These are phyloP conservation scores for Coemansia sp. DNA, from an alignment of 192 early-diverging fungal genomes.

Conservation along the genomic window DNA sequence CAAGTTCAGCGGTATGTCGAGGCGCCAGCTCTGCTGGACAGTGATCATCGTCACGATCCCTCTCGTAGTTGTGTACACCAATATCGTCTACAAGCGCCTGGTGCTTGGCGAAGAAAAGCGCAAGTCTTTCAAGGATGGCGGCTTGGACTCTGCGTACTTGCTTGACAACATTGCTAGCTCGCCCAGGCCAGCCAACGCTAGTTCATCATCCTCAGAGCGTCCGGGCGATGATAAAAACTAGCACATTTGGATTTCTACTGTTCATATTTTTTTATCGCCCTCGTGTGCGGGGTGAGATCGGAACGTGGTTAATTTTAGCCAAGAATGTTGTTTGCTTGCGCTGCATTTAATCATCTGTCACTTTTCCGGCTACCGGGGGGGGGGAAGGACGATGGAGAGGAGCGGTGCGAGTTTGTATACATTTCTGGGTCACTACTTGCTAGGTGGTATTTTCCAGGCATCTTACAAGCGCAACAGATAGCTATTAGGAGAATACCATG, in stretches of 20 bases:
- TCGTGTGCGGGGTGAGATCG: not conserved
- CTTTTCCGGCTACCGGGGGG: not conserved
- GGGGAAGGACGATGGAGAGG: not conserved
- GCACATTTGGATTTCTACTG: not conserved
- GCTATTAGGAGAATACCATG: not conserved
- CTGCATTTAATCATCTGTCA: not conserved
- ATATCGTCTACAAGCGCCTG: conserved; percentile 50
- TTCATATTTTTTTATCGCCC: not conserved
- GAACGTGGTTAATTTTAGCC: conserved; percentile 2
- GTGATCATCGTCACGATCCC: conserved; percentile 56
- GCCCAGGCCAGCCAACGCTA: not conserved
- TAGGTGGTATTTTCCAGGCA: conserved; percentile 10
- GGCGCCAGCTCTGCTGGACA: conserved; percentile 49
- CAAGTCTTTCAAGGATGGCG: conserved; percentile 37
- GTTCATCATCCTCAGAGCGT: not conserved
- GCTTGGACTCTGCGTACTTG: conserved; percentile 37
- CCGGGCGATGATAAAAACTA: not conserved
- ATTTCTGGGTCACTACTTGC: conserved; percentile 5
- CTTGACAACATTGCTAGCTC: conserved; percentile 46
- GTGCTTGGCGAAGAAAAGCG: conserved; percentile 49
- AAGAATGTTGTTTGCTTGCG: conserved; percentile 14
- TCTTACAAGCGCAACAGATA: not conserved
- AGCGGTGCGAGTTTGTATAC: not conserved
- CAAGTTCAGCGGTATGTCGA: conserved; percentile 41
- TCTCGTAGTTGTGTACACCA: conserved; percentile 35